Percentiles rank a stretch among this genome's conserved stretches.
phyloP scores from a whole-genome alignment of 306 rosid species.

The Acacia confusa region DNA sequence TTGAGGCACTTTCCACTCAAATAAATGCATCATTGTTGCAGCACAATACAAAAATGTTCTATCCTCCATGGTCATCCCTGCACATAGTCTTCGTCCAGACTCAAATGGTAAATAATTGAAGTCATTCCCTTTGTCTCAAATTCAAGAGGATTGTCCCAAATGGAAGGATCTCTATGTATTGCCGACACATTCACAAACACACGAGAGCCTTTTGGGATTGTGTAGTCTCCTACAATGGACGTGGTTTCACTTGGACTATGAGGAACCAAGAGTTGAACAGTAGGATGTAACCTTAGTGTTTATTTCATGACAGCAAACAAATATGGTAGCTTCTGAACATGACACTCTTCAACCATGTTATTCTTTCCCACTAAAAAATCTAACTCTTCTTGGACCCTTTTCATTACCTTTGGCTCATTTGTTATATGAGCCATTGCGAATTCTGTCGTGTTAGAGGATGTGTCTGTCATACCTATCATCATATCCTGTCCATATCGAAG shows the following conservation, averaged over 20 bases:
- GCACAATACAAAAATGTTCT: not conserved
- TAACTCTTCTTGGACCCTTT: not conserved
- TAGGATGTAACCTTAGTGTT: not conserved
- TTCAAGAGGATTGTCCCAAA: not conserved
- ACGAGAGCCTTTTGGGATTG: not conserved
- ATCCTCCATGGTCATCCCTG: not conserved
- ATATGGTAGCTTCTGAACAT: not conserved
- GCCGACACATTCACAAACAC: not conserved
- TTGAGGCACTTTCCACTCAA: not conserved
- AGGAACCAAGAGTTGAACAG: not conserved
- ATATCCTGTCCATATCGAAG: not conserved
- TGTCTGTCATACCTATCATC: not conserved
- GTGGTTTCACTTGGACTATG: not conserved
- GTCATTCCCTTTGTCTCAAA: not conserved
- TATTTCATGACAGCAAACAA: not conserved
- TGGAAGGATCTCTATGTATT: not conserved
- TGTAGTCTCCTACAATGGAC: not conserved
- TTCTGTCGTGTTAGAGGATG: not conserved
- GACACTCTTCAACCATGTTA: not conserved
- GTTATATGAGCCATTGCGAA: not conserved
- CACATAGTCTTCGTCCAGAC: not conserved
- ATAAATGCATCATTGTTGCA: not conserved
- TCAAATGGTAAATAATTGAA: not conserved
- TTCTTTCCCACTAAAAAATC: not conserved
- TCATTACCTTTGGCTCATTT: no score